Evolutionary conservation across 176 grass and related monocot species (phyloP).

Genomic region (Aegilops longissima): DNA sequence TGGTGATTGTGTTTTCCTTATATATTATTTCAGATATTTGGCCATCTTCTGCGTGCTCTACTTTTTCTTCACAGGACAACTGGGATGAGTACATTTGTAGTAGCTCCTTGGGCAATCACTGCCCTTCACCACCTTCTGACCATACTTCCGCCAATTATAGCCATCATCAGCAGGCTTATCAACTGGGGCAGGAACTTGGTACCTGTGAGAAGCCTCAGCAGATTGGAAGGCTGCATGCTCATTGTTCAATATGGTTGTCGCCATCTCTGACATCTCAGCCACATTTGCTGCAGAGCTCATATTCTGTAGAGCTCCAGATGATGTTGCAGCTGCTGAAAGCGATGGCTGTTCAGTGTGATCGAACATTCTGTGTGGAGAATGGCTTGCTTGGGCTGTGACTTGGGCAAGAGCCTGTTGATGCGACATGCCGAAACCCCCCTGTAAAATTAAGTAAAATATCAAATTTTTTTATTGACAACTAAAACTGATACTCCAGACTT

Average conservation of each 20-base stretch:
- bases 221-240: constrained; percentile 47
- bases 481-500: constrained; percentile 2
- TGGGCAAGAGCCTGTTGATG: constrained; percentile 67
- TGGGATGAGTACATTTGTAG: constrained; percentile 80
- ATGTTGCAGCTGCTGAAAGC: constrained; percentile 47
- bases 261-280: constrained; percentile 32
- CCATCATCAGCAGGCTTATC: constrained; percentile 91
- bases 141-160: constrained; percentile 94
- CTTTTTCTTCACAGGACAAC: constrained; percentile 82
- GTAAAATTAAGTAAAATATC: constrained; percentile 26
- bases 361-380: constrained; percentile 69
- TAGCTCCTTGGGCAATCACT: constrained; percentile 86
- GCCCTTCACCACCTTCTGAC: constrained; percentile 94
- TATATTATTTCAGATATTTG: constrained; percentile 98
- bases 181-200: constrained; percentile 56
- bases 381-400: constrained; percentile 65
- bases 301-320: constrained; percentile 42
- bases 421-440: constrained; percentile 77
- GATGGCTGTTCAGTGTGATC: constrained; percentile 55
- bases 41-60: constrained; percentile 82
- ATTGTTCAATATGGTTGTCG: constrained; percentile 34
- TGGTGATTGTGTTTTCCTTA: constrained; percentile 90
- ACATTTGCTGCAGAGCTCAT: constrained; percentile 35
- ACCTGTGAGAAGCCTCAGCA: constrained; percentile 47
- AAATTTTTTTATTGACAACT: background rate